Evolutionary conservation across 1,284 basidiomycete genomes (phyloP).

Genomic region (Cutaneotrichosporon sp.): DNA sequence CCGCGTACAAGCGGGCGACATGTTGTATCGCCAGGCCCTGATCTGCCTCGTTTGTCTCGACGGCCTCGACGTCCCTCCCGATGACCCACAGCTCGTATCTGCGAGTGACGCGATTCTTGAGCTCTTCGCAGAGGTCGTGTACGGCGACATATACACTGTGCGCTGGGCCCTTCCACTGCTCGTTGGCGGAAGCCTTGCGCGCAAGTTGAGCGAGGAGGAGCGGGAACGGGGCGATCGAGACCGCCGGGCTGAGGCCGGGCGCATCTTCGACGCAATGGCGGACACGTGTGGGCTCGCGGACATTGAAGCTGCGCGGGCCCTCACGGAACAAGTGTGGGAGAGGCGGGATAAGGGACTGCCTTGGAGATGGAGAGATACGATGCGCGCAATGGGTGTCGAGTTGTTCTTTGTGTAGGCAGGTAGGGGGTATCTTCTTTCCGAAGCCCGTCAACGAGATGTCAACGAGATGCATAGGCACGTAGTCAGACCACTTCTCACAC

Average conservation of each 20-base stretch:
- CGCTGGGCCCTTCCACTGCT: conserved; percentile 22
- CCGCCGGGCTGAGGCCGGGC: conserved; percentile 6
- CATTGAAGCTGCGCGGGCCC: conserved; percentile 10
- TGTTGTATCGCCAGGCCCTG: conserved; percentile 16
- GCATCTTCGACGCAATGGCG: conserved; percentile 21
- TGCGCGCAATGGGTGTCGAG: neutral
- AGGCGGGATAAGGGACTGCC: conserved; percentile 1
- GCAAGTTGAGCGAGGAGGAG: conserved; percentile 1
- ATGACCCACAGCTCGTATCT: conserved; percentile 10
- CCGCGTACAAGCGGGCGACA: conserved; percentile 19
- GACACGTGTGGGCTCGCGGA: conserved; percentile 20
- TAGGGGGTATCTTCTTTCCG: too few species aligned
- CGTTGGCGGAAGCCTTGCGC: conserved; percentile 11
- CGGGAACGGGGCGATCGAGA: neutral
- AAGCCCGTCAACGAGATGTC: too few species aligned
- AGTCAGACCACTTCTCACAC: too few species aligned
- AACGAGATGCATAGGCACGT: too few species aligned
- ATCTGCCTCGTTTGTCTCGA: conserved; percentile 17
- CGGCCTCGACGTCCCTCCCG: conserved; percentile 10
- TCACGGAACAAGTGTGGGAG: conserved; percentile 18
- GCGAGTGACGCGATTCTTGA: conserved; percentile 21
- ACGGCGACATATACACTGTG: conserved; percentile 9
- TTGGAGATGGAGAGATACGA: neutral
- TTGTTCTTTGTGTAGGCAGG: conserved; percentile 1
- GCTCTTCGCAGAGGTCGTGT: conserved; percentile 19